Conservation (phyloP, 2,329 filamentous ascomycete species). For the Aspergillus sp. region DNA sequence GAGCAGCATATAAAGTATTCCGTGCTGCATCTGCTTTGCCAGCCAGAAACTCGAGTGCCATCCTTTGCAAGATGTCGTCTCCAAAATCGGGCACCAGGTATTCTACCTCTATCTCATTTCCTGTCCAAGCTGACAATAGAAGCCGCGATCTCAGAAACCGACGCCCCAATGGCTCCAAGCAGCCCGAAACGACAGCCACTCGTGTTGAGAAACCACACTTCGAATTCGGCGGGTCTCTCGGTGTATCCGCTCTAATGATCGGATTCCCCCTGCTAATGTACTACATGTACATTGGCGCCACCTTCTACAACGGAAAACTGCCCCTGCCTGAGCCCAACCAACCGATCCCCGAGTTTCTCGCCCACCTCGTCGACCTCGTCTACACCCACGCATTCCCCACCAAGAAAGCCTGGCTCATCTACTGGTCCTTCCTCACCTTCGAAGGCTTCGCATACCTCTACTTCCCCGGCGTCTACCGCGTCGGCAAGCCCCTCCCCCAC, state of each 20-base stretch:
- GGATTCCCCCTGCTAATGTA: slow-evolving; percentile 91
- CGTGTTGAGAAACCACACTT: slow-evolving; percentile 21
- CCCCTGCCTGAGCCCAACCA: slow-evolving; percentile 66
- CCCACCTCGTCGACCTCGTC: slow-evolving; percentile 68
- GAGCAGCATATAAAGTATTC: neutral
- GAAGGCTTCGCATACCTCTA: slow-evolving; percentile 79
- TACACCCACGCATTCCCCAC: slow-evolving; percentile 83
- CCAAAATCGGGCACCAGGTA: neutral
- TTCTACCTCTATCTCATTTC: neutral
- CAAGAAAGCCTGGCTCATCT: slow-evolving; percentile 80
- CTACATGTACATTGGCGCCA: slow-evolving; percentile 98
- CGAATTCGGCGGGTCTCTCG: slow-evolving; percentile 84
- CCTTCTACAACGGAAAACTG: slow-evolving; percentile 81
- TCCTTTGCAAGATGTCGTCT: neutral
- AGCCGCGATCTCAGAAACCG: neutral
- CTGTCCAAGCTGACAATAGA: neutral
- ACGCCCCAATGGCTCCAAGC: neutral
- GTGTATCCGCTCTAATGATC: slow-evolving; percentile 78
- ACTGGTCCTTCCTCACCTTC: slow-evolving; percentile 87
- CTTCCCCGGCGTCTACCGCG: slow-evolving; percentile 81
- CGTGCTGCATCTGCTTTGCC: neutral
- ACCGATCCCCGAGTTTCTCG: slow-evolving; percentile 66
- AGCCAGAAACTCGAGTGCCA: no score
- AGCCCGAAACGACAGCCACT: neutral
- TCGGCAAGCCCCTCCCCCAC: slow-evolving; percentile 84